Evolutionary conservation across 1,284 basidiomycete genomes (phyloP).

Genomic region (Boletellus sp.): DNA sequence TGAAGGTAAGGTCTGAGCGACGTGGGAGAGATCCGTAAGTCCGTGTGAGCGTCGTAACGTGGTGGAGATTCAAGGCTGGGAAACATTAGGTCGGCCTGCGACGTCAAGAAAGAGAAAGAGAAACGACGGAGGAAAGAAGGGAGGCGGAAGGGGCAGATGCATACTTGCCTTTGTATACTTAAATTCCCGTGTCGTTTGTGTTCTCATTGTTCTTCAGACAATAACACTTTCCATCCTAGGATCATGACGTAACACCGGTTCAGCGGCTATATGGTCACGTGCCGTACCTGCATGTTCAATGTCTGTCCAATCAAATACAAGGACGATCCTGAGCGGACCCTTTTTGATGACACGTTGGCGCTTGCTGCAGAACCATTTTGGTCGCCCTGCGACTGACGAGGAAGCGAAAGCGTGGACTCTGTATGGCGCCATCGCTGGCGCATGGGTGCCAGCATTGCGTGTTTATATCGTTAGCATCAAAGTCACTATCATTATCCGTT

Average conservation of each 20-base stretch:
- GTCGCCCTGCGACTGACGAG: no score
- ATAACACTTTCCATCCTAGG: conserved; percentile 29
- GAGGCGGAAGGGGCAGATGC: conserved; percentile 1
- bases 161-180: conserved; percentile 26
- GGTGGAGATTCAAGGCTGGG: conserved; percentile 47
- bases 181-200: background rate
- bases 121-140: conserved; percentile 27
- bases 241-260: background rate
- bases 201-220: conserved; percentile 32
- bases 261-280: no score
- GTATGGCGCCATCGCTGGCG: no score
- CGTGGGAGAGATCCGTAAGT: conserved; percentile 36
- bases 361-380: no score
- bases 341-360: no score
- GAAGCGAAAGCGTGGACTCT: no score
- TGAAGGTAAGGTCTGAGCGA: conserved; percentile 79
- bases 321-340: no score
- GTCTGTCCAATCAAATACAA: no score
- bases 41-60: conserved; percentile 48
- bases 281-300: no score
- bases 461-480: no score
- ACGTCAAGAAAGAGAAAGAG: conserved; percentile 32
- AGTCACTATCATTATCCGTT: no score
- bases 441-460: no score
- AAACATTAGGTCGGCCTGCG: conserved; percentile 49